Base-by-base conservation (phyloP, 1,284 basidiomycete species). In the Phaffia rhodozyma region DNA sequence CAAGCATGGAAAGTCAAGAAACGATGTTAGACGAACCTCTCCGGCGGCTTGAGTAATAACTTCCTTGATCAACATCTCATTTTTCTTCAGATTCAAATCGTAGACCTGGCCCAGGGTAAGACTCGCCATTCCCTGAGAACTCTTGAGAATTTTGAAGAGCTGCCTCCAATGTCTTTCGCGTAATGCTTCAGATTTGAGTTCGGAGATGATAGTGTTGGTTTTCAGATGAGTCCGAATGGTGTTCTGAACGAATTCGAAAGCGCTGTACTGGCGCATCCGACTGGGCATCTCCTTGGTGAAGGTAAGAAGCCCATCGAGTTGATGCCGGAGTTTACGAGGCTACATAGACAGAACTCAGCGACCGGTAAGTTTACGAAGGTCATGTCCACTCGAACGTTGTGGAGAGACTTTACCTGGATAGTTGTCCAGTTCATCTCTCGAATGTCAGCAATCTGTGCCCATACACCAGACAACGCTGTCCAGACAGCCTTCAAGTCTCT, bases 141-240 rank as follows among this genome's bases (percentile, higher is more conserved):
- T 73, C 79, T 77, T 83, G 65, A 99, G 78, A n/a, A 83, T 83
- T 76, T 97, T 97, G 83, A 94, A 97, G 30, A 99, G 79, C 74
- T 97, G 88, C 71, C 93, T 90, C 96, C 96, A 99, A 75, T 99
- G 96, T 64, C 96, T 83, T 72, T 99, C 94, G 74, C 97, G 91
- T 71, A 99, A 78, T 1, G 94, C 94, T 72, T 99, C 96, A 11
- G 91, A 94, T 76, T 96, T 97, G 70, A 99, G 81, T 75, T 99
- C 96, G 25, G 85, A 84, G 38, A 99, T 82, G 68, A 97, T 79
- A 1, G 85, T 75, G 74, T 97, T 97, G 60, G 89, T 86, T 78
- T 97, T 97, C 70, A 97, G 81, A 47, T 94, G 79, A 6, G 84
- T 84, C 57, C 87, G 83, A 64, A 99, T 80, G 23, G 86, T 82